A percentile compares a stretch with the other conserved stretches of the same genome.
These are phyloP conservation scores for Linum tenue DNA, from an alignment of 345 rosid genomes.

Conservation along the genomic window DNA sequence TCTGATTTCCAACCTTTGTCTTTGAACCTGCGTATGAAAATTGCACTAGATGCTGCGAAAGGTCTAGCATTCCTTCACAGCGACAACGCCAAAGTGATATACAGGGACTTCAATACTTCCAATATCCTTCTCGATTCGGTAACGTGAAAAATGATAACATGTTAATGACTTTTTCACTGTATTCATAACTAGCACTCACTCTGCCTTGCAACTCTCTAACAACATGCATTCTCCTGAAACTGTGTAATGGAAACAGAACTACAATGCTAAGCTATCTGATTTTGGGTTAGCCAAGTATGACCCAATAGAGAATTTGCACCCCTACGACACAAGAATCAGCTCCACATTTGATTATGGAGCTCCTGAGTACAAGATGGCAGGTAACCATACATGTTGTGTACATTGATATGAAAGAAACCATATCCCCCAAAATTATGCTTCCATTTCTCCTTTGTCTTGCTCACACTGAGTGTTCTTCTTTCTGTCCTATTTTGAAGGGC, in stretches of 20 bases:
- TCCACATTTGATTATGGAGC: not conserved
- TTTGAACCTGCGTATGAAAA: not conserved
- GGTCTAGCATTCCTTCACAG: conserved; percentile 5
- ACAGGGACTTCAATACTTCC: conserved; percentile 1
- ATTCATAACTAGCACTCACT: not conserved
- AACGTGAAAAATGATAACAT: not conserved
- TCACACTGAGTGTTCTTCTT: not conserved
- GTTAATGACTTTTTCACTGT: not conserved
- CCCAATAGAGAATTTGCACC: not conserved
- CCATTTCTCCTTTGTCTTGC: too few relatives aligned
- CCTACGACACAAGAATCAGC: not conserved
- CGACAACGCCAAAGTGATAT: not conserved
- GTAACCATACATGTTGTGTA: not conserved
- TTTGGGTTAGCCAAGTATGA: conserved; percentile 4
- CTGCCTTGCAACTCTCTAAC: not conserved
- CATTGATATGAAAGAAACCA: not conserved
- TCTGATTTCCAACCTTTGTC: not conserved
- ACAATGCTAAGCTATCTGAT: not conserved
- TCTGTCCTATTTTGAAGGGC: not conserved
- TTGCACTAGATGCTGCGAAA: not conserved
- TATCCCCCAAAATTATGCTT: too few relatives aligned
- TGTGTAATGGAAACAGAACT: not conserved
- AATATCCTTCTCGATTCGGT: not conserved
- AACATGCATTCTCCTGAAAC: not conserved
- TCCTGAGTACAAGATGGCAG: not conserved